phyloP scores from a whole-genome alignment of 352 stramenopile species.

The Globisporangium paddicum region DNA sequence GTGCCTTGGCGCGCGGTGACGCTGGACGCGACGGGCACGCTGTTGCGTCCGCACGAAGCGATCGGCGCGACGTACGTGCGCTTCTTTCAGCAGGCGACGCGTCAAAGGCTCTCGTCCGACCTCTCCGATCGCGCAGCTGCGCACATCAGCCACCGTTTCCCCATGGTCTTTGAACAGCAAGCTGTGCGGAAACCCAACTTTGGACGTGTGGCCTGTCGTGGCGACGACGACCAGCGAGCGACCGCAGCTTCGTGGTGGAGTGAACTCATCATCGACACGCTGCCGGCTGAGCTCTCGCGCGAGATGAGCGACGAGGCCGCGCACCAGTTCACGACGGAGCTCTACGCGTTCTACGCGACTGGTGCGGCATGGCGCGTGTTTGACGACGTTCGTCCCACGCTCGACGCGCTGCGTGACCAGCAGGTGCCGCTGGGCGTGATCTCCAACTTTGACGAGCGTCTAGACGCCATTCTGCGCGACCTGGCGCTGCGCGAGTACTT shows the following conservation, averaged over 20 bases:
- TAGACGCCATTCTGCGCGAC: conserved; percentile 35
- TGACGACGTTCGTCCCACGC: conserved; percentile 33
- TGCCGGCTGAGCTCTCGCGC: conserved; percentile 23
- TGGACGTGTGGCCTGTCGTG: conserved; percentile 6
- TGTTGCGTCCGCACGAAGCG: conserved; percentile 42
- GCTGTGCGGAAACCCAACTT: conserved; percentile 44
- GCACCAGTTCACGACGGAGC: conserved; percentile 27
- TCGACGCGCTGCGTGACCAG: conserved; percentile 25
- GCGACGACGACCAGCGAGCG: not conserved
- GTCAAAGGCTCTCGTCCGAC: conserved; percentile 22
- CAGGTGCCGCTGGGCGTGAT: conserved; percentile 50
- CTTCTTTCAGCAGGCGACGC: conserved; percentile 31
- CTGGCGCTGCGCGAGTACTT: conserved; percentile 46
- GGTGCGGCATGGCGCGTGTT: conserved; percentile 59
- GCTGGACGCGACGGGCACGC: conserved; percentile 71
- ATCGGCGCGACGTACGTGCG: conserved; percentile 46
- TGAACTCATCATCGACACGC: conserved; percentile 38
- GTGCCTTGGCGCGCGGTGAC: conserved; percentile 37
- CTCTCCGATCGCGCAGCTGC: conserved; percentile 10
- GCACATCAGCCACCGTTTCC: conserved; percentile 35
- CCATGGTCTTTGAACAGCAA: conserved; percentile 28
- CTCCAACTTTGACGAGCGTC: conserved; percentile 78
- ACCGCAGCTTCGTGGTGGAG: conserved; percentile 56
- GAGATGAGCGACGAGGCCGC: conserved; percentile 12
- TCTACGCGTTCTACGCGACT: conserved; percentile 54